Evolutionary conservation across 768 basidiomycete species (phyloP).

Genomic region (Calocybe indica): DNA sequence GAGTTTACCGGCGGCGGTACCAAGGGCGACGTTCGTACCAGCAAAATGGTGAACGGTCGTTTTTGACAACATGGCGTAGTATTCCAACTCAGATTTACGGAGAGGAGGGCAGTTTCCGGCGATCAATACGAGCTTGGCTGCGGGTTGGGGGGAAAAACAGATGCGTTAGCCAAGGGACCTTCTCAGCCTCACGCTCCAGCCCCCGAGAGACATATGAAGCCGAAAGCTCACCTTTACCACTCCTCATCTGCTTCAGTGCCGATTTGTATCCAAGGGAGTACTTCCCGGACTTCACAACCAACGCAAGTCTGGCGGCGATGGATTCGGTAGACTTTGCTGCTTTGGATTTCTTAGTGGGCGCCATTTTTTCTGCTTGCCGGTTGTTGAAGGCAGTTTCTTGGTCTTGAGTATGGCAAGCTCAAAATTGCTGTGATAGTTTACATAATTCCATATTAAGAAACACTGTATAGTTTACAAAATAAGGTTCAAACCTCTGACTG

Average conservation of each 20-base stretch:
- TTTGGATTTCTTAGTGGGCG: slow-evolving; percentile 94
- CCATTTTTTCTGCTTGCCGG: slow-evolving; percentile 50
- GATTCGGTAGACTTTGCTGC: slow-evolving; percentile 90
- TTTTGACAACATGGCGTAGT: slow-evolving; percentile 99
- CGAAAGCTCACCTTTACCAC: slow-evolving; percentile 81
- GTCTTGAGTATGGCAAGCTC: slow-evolving; percentile 6
- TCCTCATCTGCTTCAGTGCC: slow-evolving; percentile 97
- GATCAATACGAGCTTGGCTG: slow-evolving; percentile 97
- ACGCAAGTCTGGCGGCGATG: slow-evolving; percentile 85
- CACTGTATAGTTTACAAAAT: slow-evolving; percentile 24
- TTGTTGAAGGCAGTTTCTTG: slow-evolving; percentile 14
- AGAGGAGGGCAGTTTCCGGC: slow-evolving; percentile 99
- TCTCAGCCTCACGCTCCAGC: slow-evolving; percentile 99
- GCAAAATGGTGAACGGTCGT: slow-evolving; percentile 97
- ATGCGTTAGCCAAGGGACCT: slow-evolving; percentile 84
- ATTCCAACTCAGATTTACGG: slow-evolving; percentile 98
- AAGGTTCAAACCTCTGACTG: slow-evolving; percentile 22
- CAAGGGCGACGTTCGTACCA: slow-evolving; percentile 96
- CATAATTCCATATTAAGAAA: too few species aligned
- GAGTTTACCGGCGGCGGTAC: slow-evolving; percentile 97
- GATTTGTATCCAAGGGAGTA: slow-evolving; percentile 98
- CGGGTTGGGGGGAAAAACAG: slow-evolving; percentile 17
- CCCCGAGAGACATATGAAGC: slow-evolving; percentile 57
- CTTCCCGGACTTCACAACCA: slow-evolving; percentile 99
- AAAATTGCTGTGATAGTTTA: too few species aligned